Conservation (phyloP, 78 protist genomes). For the Chrysochromulina parva region DNA sequence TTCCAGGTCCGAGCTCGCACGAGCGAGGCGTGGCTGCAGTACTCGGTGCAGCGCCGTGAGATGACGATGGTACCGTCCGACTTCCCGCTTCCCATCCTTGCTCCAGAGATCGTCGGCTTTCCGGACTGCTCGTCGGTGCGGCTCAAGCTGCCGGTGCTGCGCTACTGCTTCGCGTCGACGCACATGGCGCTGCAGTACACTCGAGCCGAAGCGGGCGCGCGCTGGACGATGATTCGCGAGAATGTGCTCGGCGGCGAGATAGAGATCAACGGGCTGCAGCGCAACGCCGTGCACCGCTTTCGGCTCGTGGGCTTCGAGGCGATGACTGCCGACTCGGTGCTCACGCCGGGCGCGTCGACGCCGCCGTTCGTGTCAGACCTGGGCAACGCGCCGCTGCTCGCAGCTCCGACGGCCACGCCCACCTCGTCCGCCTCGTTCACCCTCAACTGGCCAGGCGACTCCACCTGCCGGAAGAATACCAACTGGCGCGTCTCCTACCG, state of each 20-base stretch:
- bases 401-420: not conserved
- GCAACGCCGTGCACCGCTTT: not conserved
- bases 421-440: slow-evolving; percentile 11
- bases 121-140: not conserved
- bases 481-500: not conserved
- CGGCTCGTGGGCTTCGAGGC: not conserved
- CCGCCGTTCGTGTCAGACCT: not conserved
- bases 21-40: not conserved
- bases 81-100: slow-evolving; percentile 11
- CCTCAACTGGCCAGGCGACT: not conserved
- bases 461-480: not conserved
- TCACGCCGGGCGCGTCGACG: slow-evolving; percentile 2
- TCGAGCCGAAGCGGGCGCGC: not conserved
- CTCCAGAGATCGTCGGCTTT: not conserved
- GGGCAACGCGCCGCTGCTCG: not conserved
- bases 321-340: not conserved
- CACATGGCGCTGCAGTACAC: not conserved
- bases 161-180: not conserved
- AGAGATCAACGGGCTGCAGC: not conserved
- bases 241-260: not conserved
- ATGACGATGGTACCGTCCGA: not conserved
- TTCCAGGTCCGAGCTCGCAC: slow-evolving; percentile 6
- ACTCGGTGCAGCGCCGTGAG: not conserved
- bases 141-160: not conserved
- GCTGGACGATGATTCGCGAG: not conserved